A percentile compares a stretch with the other conserved stretches of the same genome.
Conservation (phyloP, 2,329 filamentous ascomycete genomes). For the Lasiodiplodia citricola region DNA sequence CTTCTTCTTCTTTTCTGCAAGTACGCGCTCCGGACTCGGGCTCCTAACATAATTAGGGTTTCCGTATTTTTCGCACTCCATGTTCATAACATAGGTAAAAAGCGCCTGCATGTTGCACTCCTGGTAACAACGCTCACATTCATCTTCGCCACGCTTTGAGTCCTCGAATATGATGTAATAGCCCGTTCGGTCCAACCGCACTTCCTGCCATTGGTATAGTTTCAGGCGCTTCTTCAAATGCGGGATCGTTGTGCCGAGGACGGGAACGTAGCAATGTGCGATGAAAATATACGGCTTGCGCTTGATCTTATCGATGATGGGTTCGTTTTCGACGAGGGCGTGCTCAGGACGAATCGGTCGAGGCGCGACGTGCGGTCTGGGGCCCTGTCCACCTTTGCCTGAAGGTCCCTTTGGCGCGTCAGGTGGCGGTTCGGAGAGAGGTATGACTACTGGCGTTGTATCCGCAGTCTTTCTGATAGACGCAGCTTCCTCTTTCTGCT, state of each 20-base stretch:
- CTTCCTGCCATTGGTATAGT: constrained; percentile 78
- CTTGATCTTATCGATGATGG: constrained; percentile 71
- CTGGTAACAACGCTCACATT: constrained; percentile 80
- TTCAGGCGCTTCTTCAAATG: constrained; percentile 92
- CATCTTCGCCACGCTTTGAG: constrained; percentile 74
- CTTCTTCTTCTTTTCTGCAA: constrained; percentile 59
- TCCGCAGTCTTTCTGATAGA: constrained; percentile 37
- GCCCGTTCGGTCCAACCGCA: constrained; percentile 82
- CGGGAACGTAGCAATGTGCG: constrained; percentile 82
- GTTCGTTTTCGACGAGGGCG: constrained; percentile 67
- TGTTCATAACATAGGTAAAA: constrained; percentile 91
- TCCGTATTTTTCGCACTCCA: constrained; percentile 78
- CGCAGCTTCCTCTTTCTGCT: constrained; percentile 52
- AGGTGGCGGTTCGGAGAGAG: constrained; percentile 65
- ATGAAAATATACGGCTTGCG: constrained; percentile 90
- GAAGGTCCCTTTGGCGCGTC: constrained; percentile 88
- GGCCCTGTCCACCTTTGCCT: constrained; percentile 51
- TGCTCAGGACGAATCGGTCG: constrained; percentile 50
- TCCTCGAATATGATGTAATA: constrained; percentile 94
- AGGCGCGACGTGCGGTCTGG: constrained; percentile 32
- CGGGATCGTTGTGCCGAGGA: constrained; percentile 81
- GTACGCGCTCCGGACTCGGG: constrained; percentile 57
- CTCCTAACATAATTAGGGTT: constrained; percentile 66
- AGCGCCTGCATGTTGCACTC: constrained; percentile 80
- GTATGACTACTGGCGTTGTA: constrained; percentile 31